Evolutionary conservation across 1,139 yeast species (phyloP).

Genomic region (Magnusiomyces paraingens): DNA sequence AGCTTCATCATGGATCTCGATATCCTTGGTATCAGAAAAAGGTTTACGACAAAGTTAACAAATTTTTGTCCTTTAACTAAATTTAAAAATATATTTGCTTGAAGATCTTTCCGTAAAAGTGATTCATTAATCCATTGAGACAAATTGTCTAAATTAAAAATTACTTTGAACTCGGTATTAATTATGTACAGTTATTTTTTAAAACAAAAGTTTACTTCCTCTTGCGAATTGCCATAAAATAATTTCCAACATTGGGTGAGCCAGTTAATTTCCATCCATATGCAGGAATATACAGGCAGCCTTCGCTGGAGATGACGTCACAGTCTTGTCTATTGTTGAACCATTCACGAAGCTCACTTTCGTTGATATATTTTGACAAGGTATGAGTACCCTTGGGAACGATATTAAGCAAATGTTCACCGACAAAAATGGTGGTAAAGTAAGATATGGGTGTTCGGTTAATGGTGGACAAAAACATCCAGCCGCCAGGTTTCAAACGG

Average conservation of each 20-base stretch:
- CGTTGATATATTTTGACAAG: conserved; percentile 76
- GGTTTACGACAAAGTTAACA: too few species aligned
- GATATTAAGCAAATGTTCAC: conserved; percentile 67
- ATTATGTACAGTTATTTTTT: conserved; percentile 1
- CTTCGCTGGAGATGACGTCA: conserved; percentile 60
- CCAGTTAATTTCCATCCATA: conserved; percentile 76
- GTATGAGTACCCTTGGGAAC: conserved; percentile 95
- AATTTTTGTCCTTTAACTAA: neutral
- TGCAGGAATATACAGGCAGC: conserved; percentile 77
- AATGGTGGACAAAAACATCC: conserved; percentile 83
- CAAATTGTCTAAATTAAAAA: neutral
- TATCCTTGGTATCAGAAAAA: too few species aligned
- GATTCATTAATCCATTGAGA: neutral
- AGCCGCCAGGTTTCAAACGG: conserved; percentile 72
- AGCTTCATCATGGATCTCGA: too few species aligned
- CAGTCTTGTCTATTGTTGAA: conserved; percentile 43
- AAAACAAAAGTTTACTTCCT: conserved; percentile 3
- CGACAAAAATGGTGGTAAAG: conserved; percentile 89
- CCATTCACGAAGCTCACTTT: conserved; percentile 66
- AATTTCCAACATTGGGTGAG: conserved; percentile 64
- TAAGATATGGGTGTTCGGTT: conserved; percentile 86
- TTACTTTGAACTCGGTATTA: conserved; percentile 1
- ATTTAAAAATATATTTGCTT: neutral
- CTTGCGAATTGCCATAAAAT: conserved; percentile 68
- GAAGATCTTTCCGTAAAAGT: neutral